phyloP scores from a whole-genome alignment of 1,284 basidiomycete genomes.

The Cryptococcus maquisensis region DNA sequence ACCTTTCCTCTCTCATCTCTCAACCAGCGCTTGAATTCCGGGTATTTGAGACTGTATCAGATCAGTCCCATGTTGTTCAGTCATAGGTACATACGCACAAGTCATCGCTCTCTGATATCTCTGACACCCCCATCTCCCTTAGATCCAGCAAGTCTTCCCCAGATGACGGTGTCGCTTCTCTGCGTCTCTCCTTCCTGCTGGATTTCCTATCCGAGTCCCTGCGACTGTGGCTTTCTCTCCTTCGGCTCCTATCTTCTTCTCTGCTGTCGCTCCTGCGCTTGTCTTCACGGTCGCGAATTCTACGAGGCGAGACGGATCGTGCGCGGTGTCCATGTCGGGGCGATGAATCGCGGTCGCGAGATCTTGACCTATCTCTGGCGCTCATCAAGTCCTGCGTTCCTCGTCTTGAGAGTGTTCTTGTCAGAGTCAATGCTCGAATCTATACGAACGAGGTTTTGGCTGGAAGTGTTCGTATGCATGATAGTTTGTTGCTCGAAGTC shows the following conservation, averaged over 20 bases:
- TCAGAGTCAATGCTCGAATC: too few species aligned
- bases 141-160: conserved; percentile 38
- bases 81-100: conserved; percentile 33
- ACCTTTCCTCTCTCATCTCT: conserved; percentile 31
- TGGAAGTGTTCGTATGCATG: too few species aligned
- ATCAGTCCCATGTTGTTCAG: too few species aligned
- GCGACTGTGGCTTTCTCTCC: not conserved
- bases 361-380: conserved; percentile 5
- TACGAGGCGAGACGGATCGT: not conserved
- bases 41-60: conserved; percentile 21
- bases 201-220: conserved; percentile 1
- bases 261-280: not conserved
- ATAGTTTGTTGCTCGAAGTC: too few species aligned
- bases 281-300: not conserved
- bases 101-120: conserved; percentile 44
- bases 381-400: too few species aligned
- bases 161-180: conserved; percentile 9
- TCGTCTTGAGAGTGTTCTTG: too few species aligned
- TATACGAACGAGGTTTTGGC: too few species aligned
- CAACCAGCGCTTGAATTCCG: conserved; percentile 41
- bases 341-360: not conserved
- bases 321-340: not conserved
- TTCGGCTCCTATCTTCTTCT: conserved; percentile 2
- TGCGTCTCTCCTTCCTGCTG: conserved; percentile 2
- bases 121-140: conserved; percentile 31